Percentiles rank a stretch among this genome's conserved stretches.
Conservation (phyloP, 73 alveolate genomes). For the Paramecium sonneborni region DNA sequence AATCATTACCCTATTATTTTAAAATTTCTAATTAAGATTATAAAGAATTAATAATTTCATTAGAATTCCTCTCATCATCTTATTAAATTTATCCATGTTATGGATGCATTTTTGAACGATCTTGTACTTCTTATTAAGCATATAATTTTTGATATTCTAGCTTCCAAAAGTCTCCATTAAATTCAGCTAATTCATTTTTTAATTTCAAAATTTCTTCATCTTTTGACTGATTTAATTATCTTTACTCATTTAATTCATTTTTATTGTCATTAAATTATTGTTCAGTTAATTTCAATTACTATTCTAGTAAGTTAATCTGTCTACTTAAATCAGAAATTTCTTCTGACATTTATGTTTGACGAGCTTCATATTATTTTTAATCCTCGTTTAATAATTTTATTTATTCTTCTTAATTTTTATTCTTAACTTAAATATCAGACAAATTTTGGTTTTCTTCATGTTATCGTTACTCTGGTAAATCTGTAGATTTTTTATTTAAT, state of each 20-base stretch:
- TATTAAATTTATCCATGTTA: background rate
- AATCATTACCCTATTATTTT: background rate
- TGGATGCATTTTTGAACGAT: background rate
- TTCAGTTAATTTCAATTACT: background rate
- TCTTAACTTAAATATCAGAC: background rate
- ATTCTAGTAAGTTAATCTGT: background rate
- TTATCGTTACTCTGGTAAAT: background rate
- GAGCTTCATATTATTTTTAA: background rate
- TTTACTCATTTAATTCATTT: background rate
- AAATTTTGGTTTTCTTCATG: background rate
- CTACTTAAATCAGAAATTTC: background rate
- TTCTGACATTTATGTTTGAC: background rate
- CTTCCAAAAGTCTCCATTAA: background rate
- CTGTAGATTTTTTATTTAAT: background rate
- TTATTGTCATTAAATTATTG: background rate
- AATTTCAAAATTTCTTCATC: background rate
- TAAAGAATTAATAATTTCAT: background rate
- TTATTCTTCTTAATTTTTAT: background rate
- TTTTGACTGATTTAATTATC: background rate
- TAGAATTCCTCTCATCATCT: background rate
- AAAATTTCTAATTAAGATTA: background rate
- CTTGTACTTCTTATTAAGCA: background rate
- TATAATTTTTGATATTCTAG: background rate
- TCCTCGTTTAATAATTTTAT: background rate
- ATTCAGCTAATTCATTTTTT: background rate